A percentile compares a stretch with the other conserved stretches of the same genome.
phyloP scores from a whole-genome alignment of 1,139 yeast genomes.

The Magnusiomyces starmeri region DNA sequence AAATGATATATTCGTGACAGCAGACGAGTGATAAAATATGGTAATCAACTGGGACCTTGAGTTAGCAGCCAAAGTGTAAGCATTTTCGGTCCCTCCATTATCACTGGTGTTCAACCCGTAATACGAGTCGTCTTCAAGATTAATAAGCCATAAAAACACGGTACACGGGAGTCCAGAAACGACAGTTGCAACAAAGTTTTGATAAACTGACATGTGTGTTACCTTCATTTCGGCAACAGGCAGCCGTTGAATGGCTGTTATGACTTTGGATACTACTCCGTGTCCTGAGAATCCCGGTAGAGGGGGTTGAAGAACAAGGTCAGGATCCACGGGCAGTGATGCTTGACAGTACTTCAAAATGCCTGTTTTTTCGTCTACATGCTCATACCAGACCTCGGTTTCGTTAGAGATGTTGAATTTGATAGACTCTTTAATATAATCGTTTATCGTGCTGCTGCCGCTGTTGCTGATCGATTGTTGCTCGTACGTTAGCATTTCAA shows the following conservation, averaged over 20 bases:
- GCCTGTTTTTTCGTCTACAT: background rate
- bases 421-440: too few species aligned
- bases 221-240: slow-evolving; percentile 2
- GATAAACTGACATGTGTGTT: slow-evolving; percentile 10
- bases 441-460: too few species aligned
- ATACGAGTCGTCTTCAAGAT: background rate
- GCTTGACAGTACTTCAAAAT: background rate
- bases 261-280: background rate
- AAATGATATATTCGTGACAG: background rate
- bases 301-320: background rate
- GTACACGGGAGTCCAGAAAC: slow-evolving; percentile 14
- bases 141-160: slow-evolving; percentile 18
- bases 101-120: background rate
- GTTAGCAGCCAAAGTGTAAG: background rate
- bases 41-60: background rate
- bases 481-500: background rate
- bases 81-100: background rate
- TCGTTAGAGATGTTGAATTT: too few species aligned
- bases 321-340: background rate
- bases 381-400: too few species aligned
- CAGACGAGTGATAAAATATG: slow-evolving; percentile 3
- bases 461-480: too few species aligned
- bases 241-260: background rate
- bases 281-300: background rate
- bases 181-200: slow-evolving; percentile 16